A percentile compares a stretch with the other conserved stretches of the same genome.
phyloP scores from a whole-genome alignment of 345 rosid genomes.

The Citrus mangshanensis region DNA sequence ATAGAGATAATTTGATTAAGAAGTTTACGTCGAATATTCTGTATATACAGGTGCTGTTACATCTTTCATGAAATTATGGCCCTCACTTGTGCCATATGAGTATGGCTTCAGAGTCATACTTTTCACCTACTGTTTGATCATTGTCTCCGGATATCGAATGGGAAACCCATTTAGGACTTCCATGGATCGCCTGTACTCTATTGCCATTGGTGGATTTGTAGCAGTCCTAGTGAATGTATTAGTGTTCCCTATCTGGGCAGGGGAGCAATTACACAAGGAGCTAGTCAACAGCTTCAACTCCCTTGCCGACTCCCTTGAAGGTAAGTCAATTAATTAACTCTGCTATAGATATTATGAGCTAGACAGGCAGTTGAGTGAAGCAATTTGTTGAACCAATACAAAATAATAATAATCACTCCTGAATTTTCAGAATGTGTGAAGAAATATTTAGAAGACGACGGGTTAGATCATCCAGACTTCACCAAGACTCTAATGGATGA shows the following conservation, averaged over 20 bases:
- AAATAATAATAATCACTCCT: too few species aligned
- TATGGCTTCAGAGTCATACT: conserved; percentile 62
- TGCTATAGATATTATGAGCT: too few species aligned
- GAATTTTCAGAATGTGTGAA: conserved; percentile 51
- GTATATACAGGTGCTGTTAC: conserved; percentile 43
- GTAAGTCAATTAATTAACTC: conserved; percentile 16
- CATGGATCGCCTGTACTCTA: conserved; percentile 62
- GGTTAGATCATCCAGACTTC: conserved; percentile 48
- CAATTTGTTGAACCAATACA: too few species aligned
- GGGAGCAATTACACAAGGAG: conserved; percentile 58
- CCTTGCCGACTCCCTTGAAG: conserved; percentile 64
- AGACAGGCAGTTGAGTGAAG: too few species aligned
- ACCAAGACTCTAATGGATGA: conserved; percentile 54
- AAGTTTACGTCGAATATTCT: neutral
- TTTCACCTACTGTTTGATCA: conserved; percentile 65
- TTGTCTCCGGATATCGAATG: conserved; percentile 58
- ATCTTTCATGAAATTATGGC: conserved; percentile 66
- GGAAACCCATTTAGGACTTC: conserved; percentile 57
- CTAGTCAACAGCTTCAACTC: conserved; percentile 45
- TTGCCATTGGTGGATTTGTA: conserved; percentile 60
- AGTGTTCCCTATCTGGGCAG: conserved; percentile 61
- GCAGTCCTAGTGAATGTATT: conserved; percentile 63
- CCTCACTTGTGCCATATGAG: conserved; percentile 60
- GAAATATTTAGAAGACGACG: conserved; percentile 55
- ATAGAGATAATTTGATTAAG: neutral